Percentiles rank a stretch among this genome's conserved stretches.
Conservation (phyloP, 805 yeast species). For the Kuraishia ogatae region DNA sequence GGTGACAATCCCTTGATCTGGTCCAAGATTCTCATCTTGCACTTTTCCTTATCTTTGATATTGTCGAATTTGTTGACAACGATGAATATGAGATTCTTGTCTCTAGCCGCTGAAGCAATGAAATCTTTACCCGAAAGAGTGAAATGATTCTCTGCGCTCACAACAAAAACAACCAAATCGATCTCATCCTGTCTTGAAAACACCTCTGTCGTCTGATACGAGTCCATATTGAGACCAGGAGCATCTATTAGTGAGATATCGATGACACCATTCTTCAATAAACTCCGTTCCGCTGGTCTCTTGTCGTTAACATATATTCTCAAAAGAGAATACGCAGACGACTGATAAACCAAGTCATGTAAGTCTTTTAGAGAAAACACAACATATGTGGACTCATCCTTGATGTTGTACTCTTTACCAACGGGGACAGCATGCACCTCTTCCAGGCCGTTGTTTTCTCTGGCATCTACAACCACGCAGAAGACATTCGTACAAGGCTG, state of each 20-base stretch:
- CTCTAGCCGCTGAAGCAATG: constrained; percentile 82
- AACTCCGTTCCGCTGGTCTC: constrained; percentile 56
- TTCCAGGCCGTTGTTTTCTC: constrained; percentile 65
- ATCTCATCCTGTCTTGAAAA: constrained; percentile 96
- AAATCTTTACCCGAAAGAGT: constrained; percentile 93
- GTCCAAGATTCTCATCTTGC: constrained; percentile 67
- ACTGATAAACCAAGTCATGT: constrained; percentile 62
- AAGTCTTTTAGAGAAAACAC: constrained; percentile 45
- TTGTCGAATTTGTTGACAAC: constrained; percentile 91
- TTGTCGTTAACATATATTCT: constrained; percentile 78
- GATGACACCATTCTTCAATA: constrained; percentile 81
- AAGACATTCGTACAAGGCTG: constrained; percentile 97
- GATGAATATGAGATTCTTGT: constrained; percentile 84
- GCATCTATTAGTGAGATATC: constrained; percentile 94
- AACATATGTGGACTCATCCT: constrained; percentile 61
- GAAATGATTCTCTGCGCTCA: constrained; percentile 92
- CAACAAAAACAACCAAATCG: constrained; percentile 92
- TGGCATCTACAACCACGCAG: constrained; percentile 85
- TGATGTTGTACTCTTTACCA: constrained; percentile 38
- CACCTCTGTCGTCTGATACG: constrained; percentile 89
- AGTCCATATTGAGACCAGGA: constrained; percentile 92
- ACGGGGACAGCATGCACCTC: constrained; percentile 88
- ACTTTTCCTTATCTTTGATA: constrained; percentile 72
- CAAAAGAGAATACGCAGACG: constrained; percentile 62
- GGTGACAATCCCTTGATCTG: constrained; percentile 86